phyloP scores from a whole-genome alignment of 352 stramenopile species.

The Pythium folliculosum region DNA sequence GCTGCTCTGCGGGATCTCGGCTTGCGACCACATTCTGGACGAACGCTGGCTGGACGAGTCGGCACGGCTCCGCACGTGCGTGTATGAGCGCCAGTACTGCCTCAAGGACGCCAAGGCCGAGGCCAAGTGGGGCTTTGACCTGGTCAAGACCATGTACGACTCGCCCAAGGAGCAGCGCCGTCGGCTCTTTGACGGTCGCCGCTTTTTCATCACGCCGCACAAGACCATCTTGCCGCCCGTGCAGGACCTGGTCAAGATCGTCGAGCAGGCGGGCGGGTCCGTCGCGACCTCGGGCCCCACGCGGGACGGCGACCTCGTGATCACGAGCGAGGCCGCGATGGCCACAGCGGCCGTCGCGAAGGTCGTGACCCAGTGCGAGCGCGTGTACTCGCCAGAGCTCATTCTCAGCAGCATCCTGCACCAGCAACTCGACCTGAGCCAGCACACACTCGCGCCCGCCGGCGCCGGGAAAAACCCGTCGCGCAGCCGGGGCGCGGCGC shows the following conservation, averaged over 20 bases:
- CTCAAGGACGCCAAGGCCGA: constrained; percentile 40
- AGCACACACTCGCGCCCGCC: constrained; percentile 15
- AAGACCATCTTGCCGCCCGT: constrained; percentile 39
- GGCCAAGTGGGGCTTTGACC: constrained; percentile 44
- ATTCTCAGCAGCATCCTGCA: constrained; percentile 42
- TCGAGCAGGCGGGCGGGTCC: constrained; percentile 38
- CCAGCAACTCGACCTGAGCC: constrained; percentile 35
- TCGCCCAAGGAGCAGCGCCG: constrained; percentile 23
- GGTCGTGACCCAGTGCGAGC: constrained; percentile 22
- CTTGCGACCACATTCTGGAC: constrained; percentile 45
- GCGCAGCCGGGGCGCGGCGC: background rate
- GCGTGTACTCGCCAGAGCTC: constrained; percentile 39
- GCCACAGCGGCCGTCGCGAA: constrained; percentile 31
- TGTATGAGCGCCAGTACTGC: constrained; percentile 38
- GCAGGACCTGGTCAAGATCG: constrained; percentile 42
- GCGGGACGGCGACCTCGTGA: constrained; percentile 33
- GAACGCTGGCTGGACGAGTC: constrained; percentile 48
- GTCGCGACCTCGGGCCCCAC: constrained; percentile 24
- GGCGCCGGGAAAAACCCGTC: background rate
- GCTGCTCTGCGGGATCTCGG: constrained; percentile 48
- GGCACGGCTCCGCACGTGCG: constrained; percentile 18
- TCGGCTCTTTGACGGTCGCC: constrained; percentile 30
- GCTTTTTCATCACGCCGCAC: constrained; percentile 40
- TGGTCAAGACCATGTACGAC: constrained; percentile 47
- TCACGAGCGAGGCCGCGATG: constrained; percentile 37